These are phyloP conservation scores for Trifolium fragiferum DNA, from an alignment of 306 rosid species.

Conservation along the genomic window DNA sequence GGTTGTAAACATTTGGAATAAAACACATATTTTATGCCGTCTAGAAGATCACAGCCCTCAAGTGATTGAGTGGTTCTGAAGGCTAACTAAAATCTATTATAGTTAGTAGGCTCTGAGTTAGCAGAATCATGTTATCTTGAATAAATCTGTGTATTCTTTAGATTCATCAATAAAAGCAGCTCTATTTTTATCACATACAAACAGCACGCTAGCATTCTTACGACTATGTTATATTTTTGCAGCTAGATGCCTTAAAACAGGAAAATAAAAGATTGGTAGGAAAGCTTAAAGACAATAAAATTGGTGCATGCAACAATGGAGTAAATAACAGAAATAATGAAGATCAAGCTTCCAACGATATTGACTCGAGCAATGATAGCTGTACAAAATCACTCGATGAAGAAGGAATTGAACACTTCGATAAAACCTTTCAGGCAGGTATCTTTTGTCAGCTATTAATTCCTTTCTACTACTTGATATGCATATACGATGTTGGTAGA, in stretches of 20 bases:
- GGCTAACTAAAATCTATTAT: no score
- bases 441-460: constrained; percentile 28
- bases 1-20: no score
- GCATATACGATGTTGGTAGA: not conserved
- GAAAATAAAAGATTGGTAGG: constrained; percentile 62
- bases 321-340: constrained; percentile 47
- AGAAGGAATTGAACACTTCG: constrained; percentile 45
- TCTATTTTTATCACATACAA: no score
- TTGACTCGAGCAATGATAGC: constrained; percentile 49
- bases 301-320: constrained; percentile 45
- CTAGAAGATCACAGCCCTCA: no score
- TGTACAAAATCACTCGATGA: constrained; percentile 54
- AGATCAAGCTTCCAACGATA: constrained; percentile 53
- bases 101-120: no score
- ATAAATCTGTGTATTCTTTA: not conserved
- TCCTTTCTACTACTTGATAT: constrained; percentile 8
- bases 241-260: constrained; percentile 60
- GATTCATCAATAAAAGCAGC: not conserved
- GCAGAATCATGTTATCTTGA: not conserved
- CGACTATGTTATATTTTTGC: constrained; percentile 44
- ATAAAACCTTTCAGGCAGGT: constrained; percentile 81
- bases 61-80: not conserved
- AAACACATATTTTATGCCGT: no score
- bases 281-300: constrained; percentile 48
- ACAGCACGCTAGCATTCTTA: no score